Conservation (phyloP, 1,284 basidiomycete species). For the Papiliotrema flavescens region DNA sequence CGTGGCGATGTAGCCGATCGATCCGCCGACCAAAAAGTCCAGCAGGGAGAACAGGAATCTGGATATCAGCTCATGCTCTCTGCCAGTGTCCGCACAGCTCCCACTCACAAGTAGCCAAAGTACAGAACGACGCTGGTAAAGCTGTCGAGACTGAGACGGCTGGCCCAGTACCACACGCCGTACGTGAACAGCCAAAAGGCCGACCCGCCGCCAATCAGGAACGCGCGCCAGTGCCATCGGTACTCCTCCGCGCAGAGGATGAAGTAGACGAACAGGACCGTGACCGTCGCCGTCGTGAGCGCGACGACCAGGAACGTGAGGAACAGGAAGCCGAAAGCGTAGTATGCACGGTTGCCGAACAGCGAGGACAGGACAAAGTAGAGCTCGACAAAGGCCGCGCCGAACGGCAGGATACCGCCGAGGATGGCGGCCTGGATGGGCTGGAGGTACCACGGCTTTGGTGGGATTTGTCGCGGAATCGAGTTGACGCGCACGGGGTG, state of each 20-base stretch:
- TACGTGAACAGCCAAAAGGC: slow-evolving; percentile 89
- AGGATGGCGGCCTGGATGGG: slow-evolving; percentile 76
- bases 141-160: slow-evolving; percentile 76
- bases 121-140: slow-evolving; percentile 81
- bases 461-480: slow-evolving; percentile 89
- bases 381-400: slow-evolving; percentile 91
- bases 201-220: slow-evolving; percentile 89
- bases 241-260: slow-evolving; percentile 94
- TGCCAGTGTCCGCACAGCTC: not conserved
- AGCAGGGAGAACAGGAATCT: slow-evolving; percentile 70
- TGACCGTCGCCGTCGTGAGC: slow-evolving; percentile 83
- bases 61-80: slow-evolving; percentile 1
- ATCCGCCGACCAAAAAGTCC: slow-evolving; percentile 84
- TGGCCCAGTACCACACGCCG: slow-evolving; percentile 70
- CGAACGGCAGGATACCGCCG: slow-evolving; percentile 89
- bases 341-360: slow-evolving; percentile 90
- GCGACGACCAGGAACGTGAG: slow-evolving; percentile 80
- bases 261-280: slow-evolving; percentile 89
- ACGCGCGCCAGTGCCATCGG: slow-evolving; percentile 95
- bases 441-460: slow-evolving; percentile 73
- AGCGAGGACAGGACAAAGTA: slow-evolving; percentile 91
- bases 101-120: slow-evolving; percentile 72
- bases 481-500: slow-evolving; percentile 86
- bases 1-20: slow-evolving; percentile 78
- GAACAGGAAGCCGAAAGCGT: slow-evolving; percentile 92